Base-by-base conservation (phyloP, 768 basidiomycete genomes). In the Exsudoporus frostii region DNA sequence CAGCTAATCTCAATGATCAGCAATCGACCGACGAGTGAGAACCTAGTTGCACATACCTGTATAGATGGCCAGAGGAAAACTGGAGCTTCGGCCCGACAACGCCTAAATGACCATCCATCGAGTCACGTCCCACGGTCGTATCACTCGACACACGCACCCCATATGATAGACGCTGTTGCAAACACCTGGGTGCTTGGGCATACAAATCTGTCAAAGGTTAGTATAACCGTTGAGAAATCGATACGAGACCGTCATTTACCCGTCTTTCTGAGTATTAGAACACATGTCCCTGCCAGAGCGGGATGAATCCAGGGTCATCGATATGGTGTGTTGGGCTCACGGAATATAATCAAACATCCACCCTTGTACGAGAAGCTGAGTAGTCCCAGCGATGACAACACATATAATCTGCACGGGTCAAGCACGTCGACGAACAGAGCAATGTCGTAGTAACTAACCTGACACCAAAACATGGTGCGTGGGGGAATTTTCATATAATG, bases 321-420 rank as follows among this genome's bases (percentile, higher is more conserved):
- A 29, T 3, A 42, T 5, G 32, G n/a, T 1, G 2, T 1, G 24
- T 15, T 20, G 24, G 8, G 44, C 81, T 61, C 65, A 84, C 83
- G 74, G 71, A 32, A 86, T 80, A 63, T 82, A 67, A 1, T 68
- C 60, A 55, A 86, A 86, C 83, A 85, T 85, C 83, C 81, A 92
- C 0, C 77, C 69, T 60, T 91, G 90, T 1, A 92, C 88, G 39
- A 83, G 81, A 44, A 91, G 81, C 60, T 89, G 87, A 1, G 82
- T 78, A 14, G 86, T 88, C 55, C 86, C 85, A 24, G 86, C 85
- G 37, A 91, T 68, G 40, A 85, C 59, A 1, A 86, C 79, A 9
- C 86, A 85, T 45, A 88, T 58, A 22, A 88, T 77, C 67, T 90
- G 32, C 9, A 7, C 22, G n/a, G 5, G 13, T 17, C 50, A 10